Evolutionary conservation across 805 yeast genomes (phyloP).

Genomic region (Nakazawaea peltata): DNA sequence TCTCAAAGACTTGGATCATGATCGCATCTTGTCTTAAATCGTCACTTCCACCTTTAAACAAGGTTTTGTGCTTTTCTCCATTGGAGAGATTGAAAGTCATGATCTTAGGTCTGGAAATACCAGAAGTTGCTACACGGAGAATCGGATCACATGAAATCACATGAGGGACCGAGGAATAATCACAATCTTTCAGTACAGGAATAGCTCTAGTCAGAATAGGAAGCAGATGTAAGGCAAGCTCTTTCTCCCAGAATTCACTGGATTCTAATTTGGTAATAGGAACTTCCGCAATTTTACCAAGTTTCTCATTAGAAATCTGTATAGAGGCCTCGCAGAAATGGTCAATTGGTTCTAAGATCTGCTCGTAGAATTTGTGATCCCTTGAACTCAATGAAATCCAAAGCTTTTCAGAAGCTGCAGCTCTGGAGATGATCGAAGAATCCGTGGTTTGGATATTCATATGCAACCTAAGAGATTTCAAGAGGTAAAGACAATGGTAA

Average conservation of each 20-base stretch:
- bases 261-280: slow-evolving; percentile 26
- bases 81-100: slow-evolving; percentile 43
- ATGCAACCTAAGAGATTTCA: slow-evolving; percentile 50
- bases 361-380: slow-evolving; percentile 18
- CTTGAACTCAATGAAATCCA: slow-evolving; percentile 29
- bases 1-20: slow-evolving; percentile 94
- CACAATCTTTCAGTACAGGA: slow-evolving; percentile 31
- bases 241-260: slow-evolving; percentile 52
- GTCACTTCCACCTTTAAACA: slow-evolving; percentile 82
- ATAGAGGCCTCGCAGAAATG: slow-evolving; percentile 43
- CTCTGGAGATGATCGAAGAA: slow-evolving; percentile 31
- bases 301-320: slow-evolving; percentile 39
- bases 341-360: slow-evolving; percentile 36
- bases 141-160: slow-evolving; percentile 36
- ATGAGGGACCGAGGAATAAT: slow-evolving; percentile 38
- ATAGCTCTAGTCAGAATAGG: slow-evolving; percentile 64
- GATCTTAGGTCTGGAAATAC: slow-evolving; percentile 85
- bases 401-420: slow-evolving; percentile 43
- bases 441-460: slow-evolving; percentile 27
- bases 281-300: slow-evolving; percentile 24
- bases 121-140: slow-evolving; percentile 65
- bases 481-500: slow-evolving; percentile 57
- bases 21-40: slow-evolving; percentile 93
- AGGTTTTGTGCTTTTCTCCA: slow-evolving; percentile 50
- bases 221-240: slow-evolving; percentile 33